Evolutionary conservation across 208 protist genomes (phyloP).

Genomic region (Vickermania spadyakhi): DNA sequence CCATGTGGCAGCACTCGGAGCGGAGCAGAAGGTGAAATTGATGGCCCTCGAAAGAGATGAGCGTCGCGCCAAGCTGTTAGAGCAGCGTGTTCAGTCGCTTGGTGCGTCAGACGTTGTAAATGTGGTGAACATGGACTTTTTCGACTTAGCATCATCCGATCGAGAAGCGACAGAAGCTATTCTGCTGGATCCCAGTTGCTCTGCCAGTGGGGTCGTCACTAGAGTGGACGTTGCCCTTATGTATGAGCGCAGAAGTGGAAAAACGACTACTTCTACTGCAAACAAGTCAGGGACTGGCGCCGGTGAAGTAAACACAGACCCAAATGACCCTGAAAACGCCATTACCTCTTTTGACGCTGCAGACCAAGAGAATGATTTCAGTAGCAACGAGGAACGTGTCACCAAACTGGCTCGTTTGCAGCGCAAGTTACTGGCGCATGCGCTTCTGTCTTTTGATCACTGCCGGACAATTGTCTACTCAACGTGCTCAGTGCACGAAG

Average conservation of each 20-base stretch:
- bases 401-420: slow-evolving; percentile 73
- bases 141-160: slow-evolving; percentile 64
- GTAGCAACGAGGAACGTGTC: slow-evolving; percentile 55
- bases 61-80: slow-evolving; percentile 52
- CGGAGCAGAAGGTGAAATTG: slow-evolving; percentile 47
- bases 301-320: background rate
- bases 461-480: slow-evolving; percentile 88
- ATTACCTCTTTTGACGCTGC: slow-evolving; percentile 29
- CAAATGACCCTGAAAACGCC: slow-evolving; percentile 3
- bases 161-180: slow-evolving; percentile 71
- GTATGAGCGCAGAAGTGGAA: slow-evolving; percentile 15
- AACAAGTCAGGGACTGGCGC: slow-evolving; percentile 8
- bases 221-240: slow-evolving; percentile 74
- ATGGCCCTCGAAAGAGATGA: slow-evolving; percentile 84
- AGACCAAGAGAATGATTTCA: slow-evolving; percentile 30
- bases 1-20: slow-evolving; percentile 70
- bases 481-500: slow-evolving; percentile 86
- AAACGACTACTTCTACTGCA: background rate
- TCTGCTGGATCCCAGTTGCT: slow-evolving; percentile 89
- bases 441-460: slow-evolving; percentile 80
- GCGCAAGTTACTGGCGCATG: slow-evolving; percentile 79
- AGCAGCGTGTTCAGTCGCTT: slow-evolving; percentile 49
- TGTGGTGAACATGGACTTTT: slow-evolving; percentile 81
- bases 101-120: slow-evolving; percentile 70
- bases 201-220: slow-evolving; percentile 79